A percentile compares a stretch with the other conserved stretches of the same genome.
phyloP scores from a whole-genome alignment of 148 eudicot species.

The Silene conica region DNA sequence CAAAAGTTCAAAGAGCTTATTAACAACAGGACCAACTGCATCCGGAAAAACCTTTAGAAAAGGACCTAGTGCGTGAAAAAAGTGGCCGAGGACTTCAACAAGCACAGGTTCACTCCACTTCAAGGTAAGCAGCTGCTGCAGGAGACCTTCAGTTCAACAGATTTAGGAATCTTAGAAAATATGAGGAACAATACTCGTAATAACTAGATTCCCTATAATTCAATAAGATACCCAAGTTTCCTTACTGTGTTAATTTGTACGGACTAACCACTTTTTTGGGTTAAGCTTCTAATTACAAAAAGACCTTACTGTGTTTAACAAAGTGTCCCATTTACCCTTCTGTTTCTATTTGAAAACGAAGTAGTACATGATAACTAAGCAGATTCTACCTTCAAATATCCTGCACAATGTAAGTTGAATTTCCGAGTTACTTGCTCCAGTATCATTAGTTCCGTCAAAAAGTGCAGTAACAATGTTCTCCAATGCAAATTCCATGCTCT shows the following conservation, averaged over 20 bases:
- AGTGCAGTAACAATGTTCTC: slow-evolving; percentile 64
- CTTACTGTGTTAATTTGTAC: neutral
- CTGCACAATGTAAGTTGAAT: slow-evolving; percentile 51
- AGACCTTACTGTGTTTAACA: neutral
- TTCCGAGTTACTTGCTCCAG: slow-evolving; percentile 42
- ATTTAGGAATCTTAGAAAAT: slow-evolving; percentile 29
- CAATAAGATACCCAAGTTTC: neutral
- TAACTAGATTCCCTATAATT: neutral
- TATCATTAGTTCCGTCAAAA: slow-evolving; percentile 75
- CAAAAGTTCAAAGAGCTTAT: slow-evolving; percentile 90
- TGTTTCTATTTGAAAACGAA: neutral
- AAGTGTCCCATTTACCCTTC: neutral
- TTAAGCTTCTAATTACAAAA: neutral
- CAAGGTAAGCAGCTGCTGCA: slow-evolving; percentile 72
- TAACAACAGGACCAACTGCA: slow-evolving; percentile 77
- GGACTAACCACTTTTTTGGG: neutral
- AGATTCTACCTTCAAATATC: slow-evolving; percentile 70
- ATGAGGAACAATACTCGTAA: slow-evolving; percentile 13
- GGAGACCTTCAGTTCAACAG: slow-evolving; percentile 61
- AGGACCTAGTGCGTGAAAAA: slow-evolving; percentile 83
- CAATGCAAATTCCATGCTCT: slow-evolving; percentile 83
- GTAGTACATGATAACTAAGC: neutral
- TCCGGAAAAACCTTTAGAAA: slow-evolving; percentile 72
- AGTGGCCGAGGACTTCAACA: slow-evolving; percentile 89
- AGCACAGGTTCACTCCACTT: slow-evolving; percentile 84